Evolutionary conservation across 1,284 basidiomycete species (phyloP).

Genomic region (Butyriboletus appendiculatus): DNA sequence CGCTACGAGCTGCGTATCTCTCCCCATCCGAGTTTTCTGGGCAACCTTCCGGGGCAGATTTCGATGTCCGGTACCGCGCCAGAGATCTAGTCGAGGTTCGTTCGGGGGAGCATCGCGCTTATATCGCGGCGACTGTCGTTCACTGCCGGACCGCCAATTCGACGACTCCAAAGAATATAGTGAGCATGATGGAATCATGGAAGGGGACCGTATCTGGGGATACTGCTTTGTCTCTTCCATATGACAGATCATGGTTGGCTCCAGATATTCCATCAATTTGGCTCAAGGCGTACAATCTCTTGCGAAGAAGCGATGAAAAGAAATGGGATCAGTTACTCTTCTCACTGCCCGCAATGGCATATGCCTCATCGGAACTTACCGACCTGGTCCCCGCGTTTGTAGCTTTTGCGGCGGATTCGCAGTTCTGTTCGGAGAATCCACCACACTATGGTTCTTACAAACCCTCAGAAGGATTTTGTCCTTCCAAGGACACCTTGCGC

Average conservation of each 20-base stretch:
- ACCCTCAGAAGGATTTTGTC: constrained; percentile 15
- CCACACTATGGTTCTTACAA: constrained; percentile 18
- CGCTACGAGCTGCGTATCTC: constrained; percentile 1
- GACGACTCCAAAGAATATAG: too few species aligned
- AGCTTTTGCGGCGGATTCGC: constrained; percentile 28
- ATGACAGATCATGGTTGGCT: constrained; percentile 17
- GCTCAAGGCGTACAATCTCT: constrained; percentile 34
- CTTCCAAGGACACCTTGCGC: neutral
- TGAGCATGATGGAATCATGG: too few species aligned
- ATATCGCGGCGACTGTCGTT: too few species aligned
- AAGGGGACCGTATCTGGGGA: too few species aligned
- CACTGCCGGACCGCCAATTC: too few species aligned
- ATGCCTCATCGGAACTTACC: constrained; percentile 11
- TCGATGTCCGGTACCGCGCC: constrained; percentile 1
- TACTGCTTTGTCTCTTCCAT: too few species aligned
- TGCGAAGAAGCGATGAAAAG: constrained; percentile 11
- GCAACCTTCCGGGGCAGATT: neutral
- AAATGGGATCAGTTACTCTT: too few species aligned
- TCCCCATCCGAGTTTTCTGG: constrained; percentile 7
- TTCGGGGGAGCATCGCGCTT: too few species aligned
- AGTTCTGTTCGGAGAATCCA: constrained; percentile 15
- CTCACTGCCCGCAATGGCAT: constrained; percentile 23
- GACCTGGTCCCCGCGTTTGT: constrained; percentile 32
- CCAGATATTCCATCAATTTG: constrained; percentile 25
- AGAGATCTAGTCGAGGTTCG: too few species aligned